Evolutionary conservation across 345 rosid genomes (phyloP), one percentile per base, ranked within the genome.

Genomic region (Lepidium didymum): DNA sequence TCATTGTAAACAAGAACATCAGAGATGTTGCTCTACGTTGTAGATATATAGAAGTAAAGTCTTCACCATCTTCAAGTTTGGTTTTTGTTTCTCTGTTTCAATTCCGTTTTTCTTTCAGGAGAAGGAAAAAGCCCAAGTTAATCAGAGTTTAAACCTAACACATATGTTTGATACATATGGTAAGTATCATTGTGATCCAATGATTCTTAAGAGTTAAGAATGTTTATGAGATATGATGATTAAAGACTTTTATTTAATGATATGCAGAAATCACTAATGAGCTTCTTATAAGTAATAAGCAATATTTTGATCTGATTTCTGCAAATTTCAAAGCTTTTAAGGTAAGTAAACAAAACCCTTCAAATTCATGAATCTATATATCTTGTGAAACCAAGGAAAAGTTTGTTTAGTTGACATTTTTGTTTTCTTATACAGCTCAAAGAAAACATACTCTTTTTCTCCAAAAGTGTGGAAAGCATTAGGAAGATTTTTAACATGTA

Each of bases 21-120:
- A 78, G 96, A 19, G 96, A 92, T 60, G 90, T 92, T 58, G 96
- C 93, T 34, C 40, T 78, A 76, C 96, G 96, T 52, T 81, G 88
- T 81, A 77, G 78, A 70, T 87, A 93, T 92, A 77, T 84, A 82
- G 62, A 79, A 50, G 86, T 88, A 74, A 75, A 79, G 3, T 37
- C 13, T 62, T 21, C 38, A 12, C 36, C 27, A 9, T 65, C 46
- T 4, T 41, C 59, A 41, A 23, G 77, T 6, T 73, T 31, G 31
- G 47, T 25, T 41, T 29, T 29, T 29, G 33, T 29, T 31, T 61
- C 40, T 36, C 10, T 35, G 43, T 37, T 56, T 42, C 42, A 8
- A 13, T 56, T 63, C 29, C 1, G 31, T 31, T 10, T 21, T 27
- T 27, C 10, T 41, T 18, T 52, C 82, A 89, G 91, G 85, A 76